These are phyloP conservation scores for Phialocephala sp. DNA, from an alignment of 2,329 filamentous ascomycete species.

Conservation along the genomic window DNA sequence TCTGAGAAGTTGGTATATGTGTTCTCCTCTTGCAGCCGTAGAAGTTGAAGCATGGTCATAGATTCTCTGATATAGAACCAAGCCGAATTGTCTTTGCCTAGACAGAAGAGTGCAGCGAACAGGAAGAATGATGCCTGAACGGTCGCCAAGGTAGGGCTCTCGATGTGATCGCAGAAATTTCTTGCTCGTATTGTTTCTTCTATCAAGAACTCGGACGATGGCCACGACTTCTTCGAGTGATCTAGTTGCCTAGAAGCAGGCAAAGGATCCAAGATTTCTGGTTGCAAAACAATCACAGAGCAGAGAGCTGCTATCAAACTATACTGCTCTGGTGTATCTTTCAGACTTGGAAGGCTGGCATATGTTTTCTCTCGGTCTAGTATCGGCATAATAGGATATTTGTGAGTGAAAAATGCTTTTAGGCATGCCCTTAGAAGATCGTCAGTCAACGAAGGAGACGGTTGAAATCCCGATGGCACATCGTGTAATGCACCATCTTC, in stretches of 20 bases:
- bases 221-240: background rate
- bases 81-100: slow-evolving; percentile 44
- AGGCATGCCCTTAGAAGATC: slow-evolving; percentile 37
- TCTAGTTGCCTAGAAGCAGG: background rate
- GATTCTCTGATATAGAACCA: slow-evolving; percentile 44
- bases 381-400: slow-evolving; percentile 45
- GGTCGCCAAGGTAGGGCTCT: slow-evolving; percentile 39
- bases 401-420: slow-evolving; percentile 44
- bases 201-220: slow-evolving; percentile 34
- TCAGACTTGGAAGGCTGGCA: slow-evolving; percentile 24
- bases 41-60: slow-evolving; percentile 40
- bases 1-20: slow-evolving; percentile 32
- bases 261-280: slow-evolving; percentile 36
- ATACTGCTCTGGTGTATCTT: slow-evolving; percentile 36
- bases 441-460: slow-evolving; percentile 22
- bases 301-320: slow-evolving; percentile 41
- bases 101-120: slow-evolving; percentile 41
- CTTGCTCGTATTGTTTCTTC: slow-evolving; percentile 40
- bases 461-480: background rate
- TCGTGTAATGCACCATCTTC: background rate
- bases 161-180: slow-evolving; percentile 35
- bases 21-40: slow-evolving; percentile 41
- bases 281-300: slow-evolving; percentile 40
- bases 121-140: slow-evolving; percentile 45
- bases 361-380: slow-evolving; percentile 36